These are phyloP conservation scores for Polygonum aviculare DNA, from an alignment of 148 eudicot genomes.

Conservation along the genomic window DNA sequence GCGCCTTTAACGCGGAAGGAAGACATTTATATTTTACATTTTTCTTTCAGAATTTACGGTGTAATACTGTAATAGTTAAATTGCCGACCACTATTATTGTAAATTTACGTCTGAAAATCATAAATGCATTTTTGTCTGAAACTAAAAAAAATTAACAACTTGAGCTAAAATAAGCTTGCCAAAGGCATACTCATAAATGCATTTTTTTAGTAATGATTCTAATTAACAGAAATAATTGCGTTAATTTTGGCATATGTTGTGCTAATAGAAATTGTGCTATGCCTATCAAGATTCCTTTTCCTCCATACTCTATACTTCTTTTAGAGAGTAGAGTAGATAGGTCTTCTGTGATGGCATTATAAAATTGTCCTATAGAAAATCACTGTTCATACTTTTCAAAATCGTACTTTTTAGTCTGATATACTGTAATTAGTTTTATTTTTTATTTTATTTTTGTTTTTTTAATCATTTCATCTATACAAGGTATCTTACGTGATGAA, in stretches of 20 bases:
- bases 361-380: background rate
- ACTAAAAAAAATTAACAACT: no score
- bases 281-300: background rate
- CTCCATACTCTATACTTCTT: background rate
- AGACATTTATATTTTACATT: background rate
- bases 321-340: background rate
- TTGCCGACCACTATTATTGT: background rate
- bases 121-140: no score
- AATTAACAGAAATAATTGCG: background rate
- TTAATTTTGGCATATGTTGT: background rate
- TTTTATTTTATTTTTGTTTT: no score
- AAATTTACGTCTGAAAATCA: no score
- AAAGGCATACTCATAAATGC: no score
- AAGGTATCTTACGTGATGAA: background rate
- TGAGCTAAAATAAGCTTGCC: no score
- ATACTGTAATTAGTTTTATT: background rate
- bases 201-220: no score
- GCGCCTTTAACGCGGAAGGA: background rate
- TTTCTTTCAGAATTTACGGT: background rate
- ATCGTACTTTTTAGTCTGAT: background rate
- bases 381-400: background rate
- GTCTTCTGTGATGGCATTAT: background rate
- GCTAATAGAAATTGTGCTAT: background rate
- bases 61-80: background rate
- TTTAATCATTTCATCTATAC: no score